Conservation (phyloP, 2,329 filamentous ascomycete genomes). For the Diplodia intermedia region DNA sequence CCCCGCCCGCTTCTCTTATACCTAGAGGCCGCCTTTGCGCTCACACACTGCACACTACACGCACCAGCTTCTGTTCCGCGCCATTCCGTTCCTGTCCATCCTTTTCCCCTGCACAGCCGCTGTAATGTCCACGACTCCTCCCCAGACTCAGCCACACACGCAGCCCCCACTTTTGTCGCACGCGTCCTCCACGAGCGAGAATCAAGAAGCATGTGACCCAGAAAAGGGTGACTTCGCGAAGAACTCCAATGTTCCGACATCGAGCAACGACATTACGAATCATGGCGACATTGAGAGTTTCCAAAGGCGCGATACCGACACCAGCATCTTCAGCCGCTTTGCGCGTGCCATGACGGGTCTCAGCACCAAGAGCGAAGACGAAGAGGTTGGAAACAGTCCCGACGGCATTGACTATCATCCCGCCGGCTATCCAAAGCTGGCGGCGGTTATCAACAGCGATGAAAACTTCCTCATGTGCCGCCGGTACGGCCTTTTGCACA, state of each 20-base stretch:
- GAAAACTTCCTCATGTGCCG: constrained; percentile 39
- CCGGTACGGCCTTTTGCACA: constrained; percentile 34
- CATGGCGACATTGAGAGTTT: constrained; percentile 9
- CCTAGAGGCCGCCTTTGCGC: neutral
- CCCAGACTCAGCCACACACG: neutral
- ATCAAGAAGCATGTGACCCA: constrained; percentile 1
- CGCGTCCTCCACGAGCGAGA: neutral
- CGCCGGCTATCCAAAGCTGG: constrained; percentile 37
- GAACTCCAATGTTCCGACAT: no score
- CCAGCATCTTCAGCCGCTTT: constrained; percentile 2
- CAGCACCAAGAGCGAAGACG: constrained; percentile 5
- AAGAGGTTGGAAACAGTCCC: neutral
- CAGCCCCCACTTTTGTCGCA: constrained; percentile 24
- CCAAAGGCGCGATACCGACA: constrained; percentile 4
- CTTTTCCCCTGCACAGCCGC: neutral
- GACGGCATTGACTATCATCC: constrained; percentile 27
- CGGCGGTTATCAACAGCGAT: constrained; percentile 38
- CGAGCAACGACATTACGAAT: neutral
- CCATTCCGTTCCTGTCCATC: neutral
- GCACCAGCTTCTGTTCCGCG: neutral
- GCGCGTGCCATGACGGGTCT: constrained; percentile 1
- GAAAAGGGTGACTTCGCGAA: constrained; percentile 2
- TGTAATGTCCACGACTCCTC: constrained; percentile 9
- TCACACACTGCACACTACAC: neutral
- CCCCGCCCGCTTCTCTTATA: constrained; percentile 4